These are phyloP conservation scores for Cadophora sp. DNA, from an alignment of 2,329 filamentous ascomycete species.

Conservation along the genomic window DNA sequence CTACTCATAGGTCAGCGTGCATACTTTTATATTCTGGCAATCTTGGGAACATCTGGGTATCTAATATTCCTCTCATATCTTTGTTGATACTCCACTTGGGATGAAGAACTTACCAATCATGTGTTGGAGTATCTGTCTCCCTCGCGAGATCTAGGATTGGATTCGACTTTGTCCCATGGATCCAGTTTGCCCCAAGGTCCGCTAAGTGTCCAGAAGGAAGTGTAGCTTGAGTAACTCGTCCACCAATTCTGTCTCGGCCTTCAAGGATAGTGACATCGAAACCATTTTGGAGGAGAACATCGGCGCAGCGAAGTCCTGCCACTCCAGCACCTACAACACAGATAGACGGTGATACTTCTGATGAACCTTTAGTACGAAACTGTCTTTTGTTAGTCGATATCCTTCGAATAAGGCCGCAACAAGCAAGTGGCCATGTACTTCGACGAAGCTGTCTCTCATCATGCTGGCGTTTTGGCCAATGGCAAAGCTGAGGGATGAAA, in stretches of 20 bases:
- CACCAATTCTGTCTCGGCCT: conserved; percentile 61
- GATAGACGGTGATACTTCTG: conserved; percentile 24
- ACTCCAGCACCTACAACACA: conserved; percentile 63
- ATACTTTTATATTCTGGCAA: not conserved
- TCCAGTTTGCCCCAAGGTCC: conserved; percentile 45
- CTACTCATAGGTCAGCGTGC: not conserved
- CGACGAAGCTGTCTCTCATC: not conserved
- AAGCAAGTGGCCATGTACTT: not conserved
- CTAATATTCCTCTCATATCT: not conserved
- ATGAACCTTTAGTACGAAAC: not conserved
- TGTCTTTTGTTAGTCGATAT: not conserved
- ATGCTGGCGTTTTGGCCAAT: too few species aligned
- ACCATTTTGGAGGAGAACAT: conserved; percentile 59
- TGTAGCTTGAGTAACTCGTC: conserved; percentile 44
- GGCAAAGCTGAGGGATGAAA: not conserved
- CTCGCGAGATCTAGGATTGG: conserved; percentile 60
- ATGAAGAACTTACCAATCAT: conserved; percentile 44
- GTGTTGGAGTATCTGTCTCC: conserved; percentile 54
- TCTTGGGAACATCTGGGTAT: not conserved
- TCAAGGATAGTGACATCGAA: conserved; percentile 64
- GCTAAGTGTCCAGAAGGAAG: conserved; percentile 40
- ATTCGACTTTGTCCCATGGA: conserved; percentile 47
- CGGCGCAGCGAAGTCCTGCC: conserved; percentile 62
- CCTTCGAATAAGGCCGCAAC: not conserved
- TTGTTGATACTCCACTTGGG: not conserved